Base-by-base conservation (phyloP, 176 grass and related monocot genomes). In the Avena sativa region DNA sequence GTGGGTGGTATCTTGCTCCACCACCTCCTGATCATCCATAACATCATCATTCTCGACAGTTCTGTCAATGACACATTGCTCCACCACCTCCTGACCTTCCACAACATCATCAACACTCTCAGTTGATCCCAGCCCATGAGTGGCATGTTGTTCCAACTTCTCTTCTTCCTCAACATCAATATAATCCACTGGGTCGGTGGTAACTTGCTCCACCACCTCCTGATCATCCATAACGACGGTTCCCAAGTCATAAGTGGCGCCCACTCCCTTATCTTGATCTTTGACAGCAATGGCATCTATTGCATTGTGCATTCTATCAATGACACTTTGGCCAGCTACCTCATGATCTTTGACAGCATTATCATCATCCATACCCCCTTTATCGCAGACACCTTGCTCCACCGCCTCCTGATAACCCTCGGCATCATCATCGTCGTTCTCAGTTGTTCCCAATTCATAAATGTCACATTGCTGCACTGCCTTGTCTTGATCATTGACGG, bases 21-120 rank as follows among this genome's bases (percentile, higher is more conserved):
- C 44, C 28, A 13, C 19, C 59, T 85, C 64, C 48, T 76, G 68
- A 55, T 80, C 60, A 71, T 79, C 87, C 51, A 84, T 9, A 30
- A 1, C 23, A 28, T 55, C 13, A 1, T 14, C 81, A 28, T 73
- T 40, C 15, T 30, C 72, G 44, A 9, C 7, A 8, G 44, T 47
- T 47, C 8, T 47, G 9, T 47, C 44, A 47, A 47, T 47, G 44
- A 60, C 16, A 76, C 56, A 30, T 81, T 63, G 60, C 60, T 63
- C 60, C 21, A 63, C 3, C 21, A 26, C 32, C 65, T 38, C 32
- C 30, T 69, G 65, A 17, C 38, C 65, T 38, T 69, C 65, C 30
- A 69, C 30, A 69, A 0, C 65, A 69, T 69, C 48, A 50, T 50
- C 48, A 50, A 50, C 48, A 50, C 12, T 50, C 48, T 50, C 48